Base-by-base conservation (phyloP, 176 grass and related monocot species). In the Saccharum spontaneum region DNA sequence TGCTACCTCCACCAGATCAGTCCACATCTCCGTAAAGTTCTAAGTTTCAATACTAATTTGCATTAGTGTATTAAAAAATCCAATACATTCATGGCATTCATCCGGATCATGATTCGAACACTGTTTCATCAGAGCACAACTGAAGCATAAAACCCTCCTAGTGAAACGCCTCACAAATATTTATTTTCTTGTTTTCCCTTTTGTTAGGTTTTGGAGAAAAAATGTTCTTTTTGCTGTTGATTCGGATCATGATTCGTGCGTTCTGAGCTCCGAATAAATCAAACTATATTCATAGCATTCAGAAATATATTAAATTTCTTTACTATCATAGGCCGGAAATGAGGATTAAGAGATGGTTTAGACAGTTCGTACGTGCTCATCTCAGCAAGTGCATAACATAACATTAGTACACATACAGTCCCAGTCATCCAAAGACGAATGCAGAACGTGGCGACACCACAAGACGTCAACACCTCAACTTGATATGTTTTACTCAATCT, bases 371-470 rank as follows among this genome's bases (percentile, higher is more conserved):
- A 67, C 11, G 1, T 43, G 33, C 38, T 40, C 84, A 54, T 86
- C 77, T 67, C 69, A 14, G 52, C 20, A 16, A 23, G 64, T 71
- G 60, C 80, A 83, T 63, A 63, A 71, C 52, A 69, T 37, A 63
- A 71, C 52, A 69, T 37, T 30, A 22, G 30, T 23, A 11, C 22
- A 20, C 79, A 77, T 50, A 54, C 31, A 84, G 34, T 34, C 1
- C 20, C 12, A 43, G 54, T 12, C 73, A 39, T 41, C 67, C 68
- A 79, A 64, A 5, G 0, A 36, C 41, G 60, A 65, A 45, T 18
- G 8, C 31, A 15, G 59, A 84, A 73, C 20, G 43, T 17, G 39
- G 14, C 0, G 4, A 38, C 28, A 86, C 8, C 30, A 52, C 30
- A 52, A 33, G 26, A 24, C 57, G 9, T 23, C 22, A 16, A 28